Evolutionary conservation across 2,329 filamentous ascomycete species (phyloP).

Genomic region (Colletotrichum sp.): DNA sequence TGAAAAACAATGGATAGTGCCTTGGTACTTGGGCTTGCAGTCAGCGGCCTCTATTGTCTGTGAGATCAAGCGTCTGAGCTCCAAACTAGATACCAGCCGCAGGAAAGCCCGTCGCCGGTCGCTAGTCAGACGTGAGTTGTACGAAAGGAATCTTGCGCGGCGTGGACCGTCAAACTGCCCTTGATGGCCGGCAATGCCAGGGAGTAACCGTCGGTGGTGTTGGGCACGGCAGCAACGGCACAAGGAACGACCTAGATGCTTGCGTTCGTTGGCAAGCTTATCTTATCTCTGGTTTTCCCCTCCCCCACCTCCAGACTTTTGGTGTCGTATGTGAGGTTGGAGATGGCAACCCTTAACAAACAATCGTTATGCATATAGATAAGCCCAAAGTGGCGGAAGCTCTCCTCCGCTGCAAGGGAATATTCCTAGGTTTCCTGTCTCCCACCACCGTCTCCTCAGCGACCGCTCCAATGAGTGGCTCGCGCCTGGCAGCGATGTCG

Average conservation of each 20-base stretch:
- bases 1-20: neutral
- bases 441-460: neutral
- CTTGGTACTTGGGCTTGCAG: neutral
- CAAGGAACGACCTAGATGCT: neutral
- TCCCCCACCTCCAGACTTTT: neutral
- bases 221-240: neutral
- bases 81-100: neutral
- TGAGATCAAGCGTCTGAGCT: neutral
- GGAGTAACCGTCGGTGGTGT: neutral
- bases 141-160: neutral
- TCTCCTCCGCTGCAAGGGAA: neutral
- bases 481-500: neutral
- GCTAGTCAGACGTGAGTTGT: neutral
- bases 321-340: neutral
- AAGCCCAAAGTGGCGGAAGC: neutral
- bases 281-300: neutral
- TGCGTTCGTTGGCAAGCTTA: neutral
- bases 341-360: constrained; percentile 4
- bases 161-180: neutral
- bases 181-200: neutral
- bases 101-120: neutral
- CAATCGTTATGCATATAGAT: neutral
- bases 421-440: neutral
- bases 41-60: neutral
- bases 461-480: neutral